Evolutionary conservation across 345 rosid species (phyloP), one percentile per base, ranked within the genome.

Genomic region (Pelargonium nanum): DNA sequence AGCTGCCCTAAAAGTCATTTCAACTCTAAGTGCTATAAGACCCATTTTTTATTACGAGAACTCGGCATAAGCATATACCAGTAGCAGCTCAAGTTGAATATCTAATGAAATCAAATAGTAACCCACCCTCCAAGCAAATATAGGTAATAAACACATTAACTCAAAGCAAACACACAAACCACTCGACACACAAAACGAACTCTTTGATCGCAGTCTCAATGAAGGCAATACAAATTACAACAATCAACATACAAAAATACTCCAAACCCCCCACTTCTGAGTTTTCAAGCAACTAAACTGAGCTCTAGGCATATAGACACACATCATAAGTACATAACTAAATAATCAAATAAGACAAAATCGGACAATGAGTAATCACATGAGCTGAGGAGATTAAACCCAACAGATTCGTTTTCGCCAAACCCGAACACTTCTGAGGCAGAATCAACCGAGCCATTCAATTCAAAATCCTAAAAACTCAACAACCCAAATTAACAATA

Each of bases 391-490:
- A 66, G 80, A 88, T 82, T 81, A 86, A 88, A 73, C 92, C 87
- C 79, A 85, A 71, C 65, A 88, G 83, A 63, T 68, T 71, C 67
- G 79, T 65, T 71, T 74, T 86, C 34, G 87, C 75, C 64, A 91
- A 77, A 75, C 84, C 76, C 75, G 90, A 82, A 69, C 85, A 83
- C 80, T 82, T 83, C 81, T 83, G 77, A 7, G 95, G 92, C 64
- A 83, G 77, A 70, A 91, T 81, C 86, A 88, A 79, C 57, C 92
- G 80, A 77, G 96, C 86, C 98, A 91, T 91, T 66, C 68, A 55
- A 10, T 59, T 53, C 12, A 23, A 56, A 64, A 24, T 28, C 24
- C 4, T 40, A 3, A 40, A 17, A 12, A 40, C 48, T 17, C 48
- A 40, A 40, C 7, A 61, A 22, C 72, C 61, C 21, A 50, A 25